Conservation (phyloP, 2,329 filamentous ascomycete species). For the Aspergillus eucalypticola region DNA sequence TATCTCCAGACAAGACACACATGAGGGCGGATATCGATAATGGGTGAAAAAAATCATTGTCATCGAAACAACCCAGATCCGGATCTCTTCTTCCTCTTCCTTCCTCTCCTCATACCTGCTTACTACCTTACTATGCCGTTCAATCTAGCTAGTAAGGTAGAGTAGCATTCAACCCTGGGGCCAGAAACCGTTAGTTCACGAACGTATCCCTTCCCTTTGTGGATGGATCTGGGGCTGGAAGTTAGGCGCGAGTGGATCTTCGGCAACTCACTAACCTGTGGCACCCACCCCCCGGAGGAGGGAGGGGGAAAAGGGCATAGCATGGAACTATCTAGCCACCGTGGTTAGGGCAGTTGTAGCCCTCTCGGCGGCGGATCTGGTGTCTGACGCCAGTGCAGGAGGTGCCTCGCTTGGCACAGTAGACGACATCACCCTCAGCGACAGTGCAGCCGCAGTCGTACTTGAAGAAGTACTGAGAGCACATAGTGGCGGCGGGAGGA, state of each 20-base stretch:
- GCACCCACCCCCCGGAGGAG: neutral
- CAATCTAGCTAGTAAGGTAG: neutral
- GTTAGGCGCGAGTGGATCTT: neutral
- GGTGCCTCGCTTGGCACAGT: constrained; percentile 36
- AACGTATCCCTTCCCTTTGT: neutral
- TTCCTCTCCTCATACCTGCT: no score
- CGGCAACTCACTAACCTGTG: neutral
- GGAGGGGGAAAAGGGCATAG: neutral
- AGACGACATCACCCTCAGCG: constrained; percentile 36
- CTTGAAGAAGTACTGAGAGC: constrained; percentile 39
- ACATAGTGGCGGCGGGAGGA: constrained; percentile 29
- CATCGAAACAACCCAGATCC: no score
- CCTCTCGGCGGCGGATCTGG: constrained; percentile 33
- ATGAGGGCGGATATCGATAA: no score
- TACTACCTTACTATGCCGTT: no score
- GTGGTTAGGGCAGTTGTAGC: constrained; percentile 38
- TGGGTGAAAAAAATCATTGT: no score
- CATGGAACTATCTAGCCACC: constrained; percentile 19
- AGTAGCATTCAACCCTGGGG: neutral
- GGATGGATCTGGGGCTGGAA: neutral
- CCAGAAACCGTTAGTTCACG: neutral
- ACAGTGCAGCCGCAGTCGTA: constrained; percentile 41
- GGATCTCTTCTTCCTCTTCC: no score
- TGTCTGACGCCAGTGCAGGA: constrained; percentile 35
- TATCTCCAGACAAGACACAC: no score